Percentiles rank a stretch among this genome's conserved stretches.
phyloP scores from a whole-genome alignment of 208 protist species.

The Angomonas desouzai region DNA sequence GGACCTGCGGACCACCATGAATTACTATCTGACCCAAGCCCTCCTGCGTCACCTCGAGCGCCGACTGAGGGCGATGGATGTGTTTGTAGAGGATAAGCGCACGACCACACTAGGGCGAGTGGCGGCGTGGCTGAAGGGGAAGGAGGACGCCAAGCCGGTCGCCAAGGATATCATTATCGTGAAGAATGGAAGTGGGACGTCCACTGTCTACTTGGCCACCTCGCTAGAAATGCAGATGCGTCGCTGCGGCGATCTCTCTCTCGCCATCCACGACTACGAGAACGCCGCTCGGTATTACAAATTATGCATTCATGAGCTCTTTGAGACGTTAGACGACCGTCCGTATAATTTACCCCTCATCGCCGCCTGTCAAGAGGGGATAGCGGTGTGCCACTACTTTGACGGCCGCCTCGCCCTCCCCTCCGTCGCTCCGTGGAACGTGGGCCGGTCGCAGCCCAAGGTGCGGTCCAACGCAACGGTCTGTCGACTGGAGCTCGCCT shows the following conservation, averaged over 20 bases:
- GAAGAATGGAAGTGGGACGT: neutral
- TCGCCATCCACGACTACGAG: conserved; percentile 64
- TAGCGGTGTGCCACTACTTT: conserved; percentile 59
- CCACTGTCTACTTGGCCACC: conserved; percentile 44
- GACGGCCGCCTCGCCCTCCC: conserved; percentile 39
- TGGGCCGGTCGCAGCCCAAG: conserved; percentile 30
- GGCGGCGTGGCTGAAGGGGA: conserved; percentile 74
- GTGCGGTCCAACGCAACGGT: conserved; percentile 20
- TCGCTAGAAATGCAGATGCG: conserved; percentile 86
- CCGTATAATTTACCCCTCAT: conserved; percentile 70
- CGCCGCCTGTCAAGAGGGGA: conserved; percentile 67
- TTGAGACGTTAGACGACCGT: conserved; percentile 46
- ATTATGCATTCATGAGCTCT: conserved; percentile 70
- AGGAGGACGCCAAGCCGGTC: conserved; percentile 56
- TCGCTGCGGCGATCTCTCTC: conserved; percentile 58
- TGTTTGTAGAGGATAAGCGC: conserved; percentile 64
- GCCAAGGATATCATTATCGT: conserved; percentile 15
- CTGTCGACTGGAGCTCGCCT: conserved; percentile 65
- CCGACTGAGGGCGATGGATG: conserved; percentile 49
- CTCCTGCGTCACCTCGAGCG: conserved; percentile 72
- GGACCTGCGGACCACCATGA: conserved; percentile 60
- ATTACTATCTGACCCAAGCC: conserved; percentile 63
- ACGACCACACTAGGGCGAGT: conserved; percentile 79
- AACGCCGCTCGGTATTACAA: conserved; percentile 57
- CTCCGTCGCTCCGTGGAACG: conserved; percentile 48